Percentiles rank a stretch among this genome's conserved stretches.
Evolutionary conservation across 2,329 filamentous ascomycete species (phyloP).

Genomic region (Penicillium occitanis): DNA sequence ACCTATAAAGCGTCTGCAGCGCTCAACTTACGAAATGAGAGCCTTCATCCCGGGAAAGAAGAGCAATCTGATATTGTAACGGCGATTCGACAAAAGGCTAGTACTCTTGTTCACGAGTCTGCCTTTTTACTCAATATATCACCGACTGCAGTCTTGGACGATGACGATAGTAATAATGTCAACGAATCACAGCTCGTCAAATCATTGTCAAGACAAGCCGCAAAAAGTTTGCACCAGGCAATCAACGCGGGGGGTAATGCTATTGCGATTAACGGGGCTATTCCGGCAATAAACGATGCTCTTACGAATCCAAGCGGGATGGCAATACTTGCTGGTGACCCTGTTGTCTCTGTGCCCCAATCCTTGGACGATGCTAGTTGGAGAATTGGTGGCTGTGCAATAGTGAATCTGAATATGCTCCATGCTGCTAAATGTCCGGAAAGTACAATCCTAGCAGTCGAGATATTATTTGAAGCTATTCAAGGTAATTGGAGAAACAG

Average conservation of each 20-base stretch:
- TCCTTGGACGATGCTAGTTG: slow-evolving; percentile 89
- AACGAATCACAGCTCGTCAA: slow-evolving; percentile 74
- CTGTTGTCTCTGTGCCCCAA: slow-evolving; percentile 76
- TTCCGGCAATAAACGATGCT: slow-evolving; percentile 85
- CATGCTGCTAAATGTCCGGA: slow-evolving; percentile 71
- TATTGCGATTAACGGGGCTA: slow-evolving; percentile 82
- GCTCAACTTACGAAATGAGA: slow-evolving; percentile 86
- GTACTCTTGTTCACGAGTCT: slow-evolving; percentile 74
- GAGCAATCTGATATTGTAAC: slow-evolving; percentile 87
- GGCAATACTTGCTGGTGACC: slow-evolving; percentile 77
- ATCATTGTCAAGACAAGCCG: slow-evolving; percentile 70
- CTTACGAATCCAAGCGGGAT: slow-evolving; percentile 78
- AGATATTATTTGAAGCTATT: slow-evolving; percentile 82
- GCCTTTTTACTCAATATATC: slow-evolving; percentile 81
- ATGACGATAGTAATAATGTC: slow-evolving; percentile 70
- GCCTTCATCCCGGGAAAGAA: slow-evolving; percentile 83
- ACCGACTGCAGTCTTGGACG: slow-evolving; percentile 74
- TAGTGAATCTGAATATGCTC: slow-evolving; percentile 78
- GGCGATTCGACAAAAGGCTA: slow-evolving; percentile 83
- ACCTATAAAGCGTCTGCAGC: slow-evolving; percentile 93
- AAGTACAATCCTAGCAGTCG: slow-evolving; percentile 71
- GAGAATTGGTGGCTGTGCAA: slow-evolving; percentile 87
- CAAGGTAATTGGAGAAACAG: slow-evolving; percentile 95
- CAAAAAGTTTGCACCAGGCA: slow-evolving; percentile 65
- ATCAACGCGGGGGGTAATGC: slow-evolving; percentile 73